Evolutionary conservation across 2,329 filamentous ascomycete genomes (phyloP), one percentile per base, ranked within the genome.

Genomic region (Furcasterigmium furcatum): DNA sequence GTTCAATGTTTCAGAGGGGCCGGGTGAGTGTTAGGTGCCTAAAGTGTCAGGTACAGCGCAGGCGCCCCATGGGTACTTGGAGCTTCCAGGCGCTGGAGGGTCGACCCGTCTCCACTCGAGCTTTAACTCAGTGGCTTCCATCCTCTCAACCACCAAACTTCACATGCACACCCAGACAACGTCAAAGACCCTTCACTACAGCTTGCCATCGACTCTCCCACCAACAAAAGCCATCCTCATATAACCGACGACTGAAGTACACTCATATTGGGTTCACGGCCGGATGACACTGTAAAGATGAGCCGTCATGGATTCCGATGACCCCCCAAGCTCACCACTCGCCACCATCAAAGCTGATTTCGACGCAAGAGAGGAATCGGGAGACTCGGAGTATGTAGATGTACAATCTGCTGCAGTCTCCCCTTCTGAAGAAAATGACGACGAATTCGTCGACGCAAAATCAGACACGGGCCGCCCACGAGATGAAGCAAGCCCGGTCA

Each of bases 401-500:
- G 34, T 18, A 19, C 34, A 19, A 3, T 36, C 34, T 27, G 24
- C 24, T 7, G 12, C 12, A 27, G 24, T 12, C 7, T 27, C 24
- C 24, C 7, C 7, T 7, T 27, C 12, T 7, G 24, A 27, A 27
- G 12, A 27, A 7, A 12, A 27, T 27, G 25, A 35, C 40, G 38
- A 48, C 13, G 43, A 44, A 12, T 20, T n/a, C 25, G 12, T 19
- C 9, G n/a, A 16, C 8, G 24, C 13, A 21, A 42, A n/a, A 36
- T 10, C 34, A 19, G 34, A 36, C 34, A 12, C 16, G 8, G 32
- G 29, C 16, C 46, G 43, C 14, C 25, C 52, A 16, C 16, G n/a
- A 7, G 16, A 16, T 6, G 18, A 16, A 5, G n/a, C 9, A 18
- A 19, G 34, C 13, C 48, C 50, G 2, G 53, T 61, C 20, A 71